Evolutionary conservation across 805 yeast species (phyloP).

Genomic region (Candida xiaguanensis): DNA sequence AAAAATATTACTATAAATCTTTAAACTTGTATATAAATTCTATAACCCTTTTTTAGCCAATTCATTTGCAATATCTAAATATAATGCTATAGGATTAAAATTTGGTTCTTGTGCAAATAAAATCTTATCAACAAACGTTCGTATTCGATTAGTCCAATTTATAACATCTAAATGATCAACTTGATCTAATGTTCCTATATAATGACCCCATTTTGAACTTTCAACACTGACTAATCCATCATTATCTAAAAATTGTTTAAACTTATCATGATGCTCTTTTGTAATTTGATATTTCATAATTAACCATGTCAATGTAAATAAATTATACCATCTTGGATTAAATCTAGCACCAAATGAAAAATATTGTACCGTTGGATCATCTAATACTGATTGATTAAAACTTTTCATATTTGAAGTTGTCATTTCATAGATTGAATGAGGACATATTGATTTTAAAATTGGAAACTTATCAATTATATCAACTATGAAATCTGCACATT

Average conservation of each 20-base stretch:
- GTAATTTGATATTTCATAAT: conserved; percentile 41
- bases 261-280: conserved; percentile 3
- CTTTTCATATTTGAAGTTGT: conserved; percentile 50
- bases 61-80: conserved; percentile 62
- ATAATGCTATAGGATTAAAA: conserved; percentile 67
- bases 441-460: conserved; percentile 17
- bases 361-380: conserved; percentile 65
- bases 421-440: conserved; percentile 53
- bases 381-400: conserved; percentile 50
- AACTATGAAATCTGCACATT: conserved; percentile 69
- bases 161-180: conserved; percentile 86
- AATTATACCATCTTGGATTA: conserved; percentile 56
- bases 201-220: conserved; percentile 81
- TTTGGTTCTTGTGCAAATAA: conserved; percentile 30
- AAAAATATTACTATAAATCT: conserved; percentile 36
- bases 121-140: conserved; percentile 31
- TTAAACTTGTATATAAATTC: too few species aligned
- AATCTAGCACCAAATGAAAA: conserved; percentile 82
- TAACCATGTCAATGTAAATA: conserved; percentile 63
- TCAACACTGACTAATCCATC: conserved; percentile 84
- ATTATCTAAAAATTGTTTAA: conserved; percentile 46
- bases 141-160: conserved; percentile 67
- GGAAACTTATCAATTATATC: conserved; percentile 22
- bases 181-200: conserved; percentile 70
- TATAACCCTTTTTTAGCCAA: conserved; percentile 60